Evolutionary conservation across 1,284 basidiomycete genomes (phyloP).

Genomic region (Xanthoconium separans): DNA sequence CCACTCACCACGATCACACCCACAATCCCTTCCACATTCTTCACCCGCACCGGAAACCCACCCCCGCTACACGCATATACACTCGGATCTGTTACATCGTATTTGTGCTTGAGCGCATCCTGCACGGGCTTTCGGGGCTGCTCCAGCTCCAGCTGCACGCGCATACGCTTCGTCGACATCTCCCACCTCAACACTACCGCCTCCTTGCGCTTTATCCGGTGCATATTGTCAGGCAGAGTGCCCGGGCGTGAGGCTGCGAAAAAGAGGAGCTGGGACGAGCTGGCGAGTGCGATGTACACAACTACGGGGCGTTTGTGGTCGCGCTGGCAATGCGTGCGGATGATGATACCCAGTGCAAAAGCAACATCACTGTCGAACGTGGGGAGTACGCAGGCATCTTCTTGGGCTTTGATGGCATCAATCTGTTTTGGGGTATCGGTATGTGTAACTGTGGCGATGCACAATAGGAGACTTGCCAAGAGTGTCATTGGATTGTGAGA

Average conservation of each 20-base stretch:
- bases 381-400: constrained; percentile 22
- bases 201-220: constrained; percentile 38
- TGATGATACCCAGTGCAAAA: constrained; percentile 30
- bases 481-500: too few species aligned
- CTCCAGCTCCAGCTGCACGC: not conserved
- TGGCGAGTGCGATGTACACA: constrained; percentile 29
- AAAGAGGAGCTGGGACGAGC: constrained; percentile 30
- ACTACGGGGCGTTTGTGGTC: constrained; percentile 9
- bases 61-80: constrained; percentile 34
- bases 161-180: constrained; percentile 24
- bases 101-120: constrained; percentile 7
- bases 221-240: constrained; percentile 35
- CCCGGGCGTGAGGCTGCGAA: constrained; percentile 31
- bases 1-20: constrained; percentile 39
- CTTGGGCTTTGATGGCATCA: constrained; percentile 11
- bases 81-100: constrained; percentile 18
- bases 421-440: too few species aligned
- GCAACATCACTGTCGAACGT: constrained; percentile 24
- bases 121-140: not conserved
- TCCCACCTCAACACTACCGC: constrained; percentile 36
- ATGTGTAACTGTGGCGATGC: too few species aligned
- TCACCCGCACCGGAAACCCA: constrained; percentile 36
- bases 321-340: constrained; percentile 25
- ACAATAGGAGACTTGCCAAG: too few species aligned
- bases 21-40: constrained; percentile 34